Base-by-base conservation (phyloP, 2,329 filamentous ascomycete genomes). In the Penicillium sp. region DNA sequence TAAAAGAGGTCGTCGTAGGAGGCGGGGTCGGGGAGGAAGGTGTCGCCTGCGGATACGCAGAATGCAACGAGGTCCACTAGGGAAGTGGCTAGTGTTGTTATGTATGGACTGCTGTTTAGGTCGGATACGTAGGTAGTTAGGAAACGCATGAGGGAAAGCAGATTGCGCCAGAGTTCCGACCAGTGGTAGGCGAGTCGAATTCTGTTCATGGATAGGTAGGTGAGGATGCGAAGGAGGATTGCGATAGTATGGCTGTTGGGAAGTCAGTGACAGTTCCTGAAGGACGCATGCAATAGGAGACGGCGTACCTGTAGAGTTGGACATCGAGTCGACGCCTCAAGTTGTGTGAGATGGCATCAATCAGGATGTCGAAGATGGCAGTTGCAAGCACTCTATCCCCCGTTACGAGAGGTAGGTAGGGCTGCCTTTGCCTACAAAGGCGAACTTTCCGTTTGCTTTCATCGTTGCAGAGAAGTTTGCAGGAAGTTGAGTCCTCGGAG, bases 1-100 rank as follows among this genome's bases (percentile, higher is more conserved):
- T 99, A 99, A 80, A 99, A 98, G 0, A 99, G 84, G 72, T 99
- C 95, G 71, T 99, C 95, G 76, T 98, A 98, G 1, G 92, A 89
- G 19, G 91, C 86, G 0, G 93, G 89, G 31, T 91, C 91, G 0
- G 94, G 95, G 7, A 99, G 84, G 78, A 99, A 98, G 2, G 91
- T 89, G 75, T 98, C 95, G 7, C 95, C 95, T 2, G 88, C 87
- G 1, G 91, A 95, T 7, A 99, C 83, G 2, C 92, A 91, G 45
- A 97, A 85, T 1, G 92, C 92, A 45, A 97, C 83, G 6, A 97
- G 82, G 71, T 95, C 93, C 56, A 95, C 89, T 1, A 97, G 85
- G 38, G 89, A 85, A 69, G 91, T 88, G 17, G 96, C 86, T 29
- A 98, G 84, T 11, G 85, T 86, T 48, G 89, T 84, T n/a, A 93